phyloP scores from a whole-genome alignment of 345 rosid genomes.

The Leavenworthia alabamica region DNA sequence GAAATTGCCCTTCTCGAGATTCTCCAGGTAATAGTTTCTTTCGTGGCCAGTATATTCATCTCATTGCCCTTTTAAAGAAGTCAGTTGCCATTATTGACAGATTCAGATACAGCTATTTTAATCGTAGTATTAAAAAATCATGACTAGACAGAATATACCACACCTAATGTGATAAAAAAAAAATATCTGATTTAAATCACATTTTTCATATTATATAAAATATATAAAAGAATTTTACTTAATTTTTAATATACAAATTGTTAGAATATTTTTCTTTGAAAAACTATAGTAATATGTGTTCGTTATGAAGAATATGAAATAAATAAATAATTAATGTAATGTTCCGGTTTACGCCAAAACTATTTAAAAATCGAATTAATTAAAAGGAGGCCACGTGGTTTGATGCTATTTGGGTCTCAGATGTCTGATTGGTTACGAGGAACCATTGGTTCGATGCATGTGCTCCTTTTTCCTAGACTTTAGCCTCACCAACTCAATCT shows the following conservation, averaged over 20 bases:
- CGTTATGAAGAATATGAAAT: background rate
- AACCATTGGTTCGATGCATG: conserved; percentile 29
- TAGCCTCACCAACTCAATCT: conserved; percentile 20
- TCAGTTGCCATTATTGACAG: background rate
- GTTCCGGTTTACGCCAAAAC: background rate
- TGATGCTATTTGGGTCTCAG: conserved; percentile 21
- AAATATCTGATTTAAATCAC: too few species aligned
- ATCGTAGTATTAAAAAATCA: background rate
- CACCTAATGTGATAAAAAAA: background rate
- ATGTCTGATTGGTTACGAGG: conserved; percentile 26
- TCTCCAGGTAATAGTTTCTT: background rate
- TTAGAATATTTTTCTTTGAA: too few species aligned
- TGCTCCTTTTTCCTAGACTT: background rate
- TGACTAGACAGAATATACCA: background rate
- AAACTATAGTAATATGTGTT: too few species aligned
- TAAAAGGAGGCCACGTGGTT: conserved; percentile 24
- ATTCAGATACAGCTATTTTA: background rate
- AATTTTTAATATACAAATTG: too few species aligned
- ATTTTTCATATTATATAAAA: too few species aligned
- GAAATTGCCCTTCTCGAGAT: conserved; percentile 23
- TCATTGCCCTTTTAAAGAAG: conserved; percentile 4
- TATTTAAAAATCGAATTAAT: background rate
- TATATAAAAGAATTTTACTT: too few species aligned
- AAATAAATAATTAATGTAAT: background rate
- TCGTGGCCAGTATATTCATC: background rate